phyloP scores from a whole-genome alignment of 495 filamentous ascomycete species.

The Aspergillus taichungensis region DNA sequence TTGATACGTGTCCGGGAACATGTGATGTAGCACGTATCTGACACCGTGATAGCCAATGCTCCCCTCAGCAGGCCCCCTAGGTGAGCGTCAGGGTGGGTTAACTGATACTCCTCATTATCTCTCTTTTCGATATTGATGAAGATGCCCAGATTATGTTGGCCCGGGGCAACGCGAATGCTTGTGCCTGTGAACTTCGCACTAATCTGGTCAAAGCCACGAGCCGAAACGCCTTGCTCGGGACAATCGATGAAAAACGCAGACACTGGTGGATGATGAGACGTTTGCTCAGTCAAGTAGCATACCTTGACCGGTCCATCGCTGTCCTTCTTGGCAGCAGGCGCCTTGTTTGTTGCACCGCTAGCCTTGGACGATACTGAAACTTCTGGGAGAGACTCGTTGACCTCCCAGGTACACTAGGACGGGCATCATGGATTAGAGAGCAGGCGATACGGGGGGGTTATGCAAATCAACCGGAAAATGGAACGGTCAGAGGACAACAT shows the following conservation, averaged over 20 bases:
- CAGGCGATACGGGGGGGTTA: too few relatives aligned
- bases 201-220: constrained; percentile 88
- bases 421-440: background rate
- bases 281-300: constrained; percentile 93
- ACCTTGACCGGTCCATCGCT: constrained; percentile 57
- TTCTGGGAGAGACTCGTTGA: constrained; percentile 54
- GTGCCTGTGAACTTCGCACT: constrained; percentile 97
- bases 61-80: constrained; percentile 83
- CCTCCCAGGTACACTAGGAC: constrained; percentile 82
- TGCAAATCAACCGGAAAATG: too few relatives aligned
- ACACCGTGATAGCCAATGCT: constrained; percentile 72
- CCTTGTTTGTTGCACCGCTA: constrained; percentile 26
- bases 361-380: constrained; percentile 31
- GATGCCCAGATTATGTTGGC: constrained; percentile 89
- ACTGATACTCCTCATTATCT: constrained; percentile 82
- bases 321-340: constrained; percentile 20
- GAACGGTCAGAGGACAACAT: background rate
- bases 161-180: constrained; percentile 81
- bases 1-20: constrained; percentile 85
- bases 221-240: constrained; percentile 80
- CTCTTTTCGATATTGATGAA: constrained; percentile 79
- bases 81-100: constrained; percentile 91
- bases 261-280: constrained; percentile 96
- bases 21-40: constrained; percentile 77
- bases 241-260: constrained; percentile 94